Conservation (phyloP, 2,329 filamentous ascomycete species). For the Aureobasidium lini region DNA sequence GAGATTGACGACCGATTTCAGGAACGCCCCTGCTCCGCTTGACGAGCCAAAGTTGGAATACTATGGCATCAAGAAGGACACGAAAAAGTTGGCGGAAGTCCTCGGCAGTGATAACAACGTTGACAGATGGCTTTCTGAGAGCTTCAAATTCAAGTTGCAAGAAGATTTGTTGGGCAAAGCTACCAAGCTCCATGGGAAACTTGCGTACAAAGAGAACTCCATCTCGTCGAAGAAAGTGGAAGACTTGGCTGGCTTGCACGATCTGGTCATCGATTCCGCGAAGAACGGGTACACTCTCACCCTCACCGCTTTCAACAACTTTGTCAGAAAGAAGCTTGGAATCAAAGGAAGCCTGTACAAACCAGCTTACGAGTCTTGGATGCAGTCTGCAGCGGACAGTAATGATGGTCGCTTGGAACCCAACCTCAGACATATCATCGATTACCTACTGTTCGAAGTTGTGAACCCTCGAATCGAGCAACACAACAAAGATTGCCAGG, state of each 20-base stretch:
- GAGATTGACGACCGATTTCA: constrained; percentile 57
- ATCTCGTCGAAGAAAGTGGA: constrained; percentile 23
- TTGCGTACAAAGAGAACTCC: constrained; percentile 46
- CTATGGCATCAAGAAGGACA: constrained; percentile 46
- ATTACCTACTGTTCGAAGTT: constrained; percentile 41
- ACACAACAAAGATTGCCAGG: constrained; percentile 15
- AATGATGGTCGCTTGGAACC: not conserved
- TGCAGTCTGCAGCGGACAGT: constrained; percentile 17
- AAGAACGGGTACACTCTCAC: constrained; percentile 44
- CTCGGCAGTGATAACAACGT: constrained; percentile 28
- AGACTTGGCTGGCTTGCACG: constrained; percentile 26
- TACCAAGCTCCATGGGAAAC: constrained; percentile 56
- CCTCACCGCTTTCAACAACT: constrained; percentile 35
- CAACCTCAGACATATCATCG: constrained; percentile 47
- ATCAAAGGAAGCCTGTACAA: constrained; percentile 41
- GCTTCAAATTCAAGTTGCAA: constrained; percentile 53
- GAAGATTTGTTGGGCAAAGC: constrained; percentile 54
- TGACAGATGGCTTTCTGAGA: constrained; percentile 43
- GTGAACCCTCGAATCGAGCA: constrained; percentile 20
- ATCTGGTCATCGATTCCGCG: constrained; percentile 38
- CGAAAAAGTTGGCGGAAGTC: constrained; percentile 41
- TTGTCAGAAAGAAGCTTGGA: constrained; percentile 47
- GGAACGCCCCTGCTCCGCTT: constrained; percentile 48
- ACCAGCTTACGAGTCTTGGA: constrained; percentile 28
- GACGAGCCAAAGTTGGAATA: constrained; percentile 37